These are phyloP conservation scores for Aspergillus sp. DNA, from an alignment of 2,329 filamentous ascomycete genomes.

Conservation along the genomic window DNA sequence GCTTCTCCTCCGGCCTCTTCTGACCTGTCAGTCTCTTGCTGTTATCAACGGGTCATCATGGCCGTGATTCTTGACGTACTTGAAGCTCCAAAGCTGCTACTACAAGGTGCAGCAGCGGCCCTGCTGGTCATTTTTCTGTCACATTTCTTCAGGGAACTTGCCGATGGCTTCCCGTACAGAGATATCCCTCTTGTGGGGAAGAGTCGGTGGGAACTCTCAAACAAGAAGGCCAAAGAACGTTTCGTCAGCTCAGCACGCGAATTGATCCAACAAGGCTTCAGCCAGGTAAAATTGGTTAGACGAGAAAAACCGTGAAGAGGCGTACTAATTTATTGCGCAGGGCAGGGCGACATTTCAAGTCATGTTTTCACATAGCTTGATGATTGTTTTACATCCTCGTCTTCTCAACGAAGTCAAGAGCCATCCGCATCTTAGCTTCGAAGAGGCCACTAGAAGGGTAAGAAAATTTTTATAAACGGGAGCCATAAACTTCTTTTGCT, in stretches of 20 bases:
- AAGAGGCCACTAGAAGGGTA: conserved; percentile 18
- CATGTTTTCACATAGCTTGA: conserved; percentile 13
- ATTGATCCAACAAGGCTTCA: conserved; percentile 20
- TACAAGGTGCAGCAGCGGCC: conserved; percentile 13
- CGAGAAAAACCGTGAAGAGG: not conserved
- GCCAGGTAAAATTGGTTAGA: conserved; percentile 12
- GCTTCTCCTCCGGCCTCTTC: not conserved
- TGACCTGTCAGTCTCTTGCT: not conserved
- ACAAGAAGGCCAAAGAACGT: conserved; percentile 21
- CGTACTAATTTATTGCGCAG: conserved; percentile 5
- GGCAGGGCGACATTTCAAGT: conserved; percentile 20
- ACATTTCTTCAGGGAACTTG: conserved; percentile 17
- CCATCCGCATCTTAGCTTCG: conserved; percentile 21
- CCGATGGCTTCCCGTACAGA: conserved; percentile 20
- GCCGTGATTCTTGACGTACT: conserved; percentile 16
- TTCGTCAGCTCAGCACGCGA: conserved; percentile 18
- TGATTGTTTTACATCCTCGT: conserved; percentile 23
- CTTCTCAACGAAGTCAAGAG: conserved; percentile 27
- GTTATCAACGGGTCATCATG: conserved; percentile 10
- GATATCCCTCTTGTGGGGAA: conserved; percentile 23
- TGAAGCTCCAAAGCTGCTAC: conserved; percentile 14
- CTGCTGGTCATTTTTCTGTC: conserved; percentile 14
- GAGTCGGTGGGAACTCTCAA: conserved; percentile 22
- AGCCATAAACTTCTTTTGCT: not conserved
- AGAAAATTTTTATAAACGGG: not conserved